A percentile compares a stretch with the other conserved stretches of the same genome.
Conservation (phyloP, 768 basidiomycete species). For the Pholiota conissans region DNA sequence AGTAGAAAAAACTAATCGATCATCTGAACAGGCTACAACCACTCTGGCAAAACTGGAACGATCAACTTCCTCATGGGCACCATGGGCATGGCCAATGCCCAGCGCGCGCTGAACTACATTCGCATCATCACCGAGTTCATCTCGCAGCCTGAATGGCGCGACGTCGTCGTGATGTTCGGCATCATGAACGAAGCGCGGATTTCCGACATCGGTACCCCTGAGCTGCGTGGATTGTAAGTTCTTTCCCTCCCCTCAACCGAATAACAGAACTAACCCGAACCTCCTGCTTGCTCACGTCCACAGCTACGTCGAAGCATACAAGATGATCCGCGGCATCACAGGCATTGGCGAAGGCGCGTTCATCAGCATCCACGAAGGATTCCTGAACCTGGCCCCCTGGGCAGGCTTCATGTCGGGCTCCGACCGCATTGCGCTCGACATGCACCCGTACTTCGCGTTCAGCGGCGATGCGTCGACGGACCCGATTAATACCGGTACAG, state of each 20-base stretch:
- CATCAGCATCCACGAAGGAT: constrained; percentile 50
- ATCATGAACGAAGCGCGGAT: constrained; percentile 64
- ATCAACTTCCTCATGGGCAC: constrained; percentile 71
- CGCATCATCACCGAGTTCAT: constrained; percentile 81
- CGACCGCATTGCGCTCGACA: constrained; percentile 40
- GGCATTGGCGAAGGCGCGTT: constrained; percentile 70
- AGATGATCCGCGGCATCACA: constrained; percentile 70
- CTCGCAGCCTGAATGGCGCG: constrained; percentile 68
- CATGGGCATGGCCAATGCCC: constrained; percentile 90
- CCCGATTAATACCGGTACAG: constrained; percentile 36
- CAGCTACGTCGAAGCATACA: constrained; percentile 60
- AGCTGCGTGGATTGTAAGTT: constrained; percentile 58
- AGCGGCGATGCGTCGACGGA: constrained; percentile 34
- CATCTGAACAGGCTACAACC: constrained; percentile 44
- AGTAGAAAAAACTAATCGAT: neutral
- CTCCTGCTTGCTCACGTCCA: neutral
- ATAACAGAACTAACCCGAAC: neutral
- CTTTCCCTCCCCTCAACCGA: constrained; percentile 12
- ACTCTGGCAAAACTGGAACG: constrained; percentile 59
- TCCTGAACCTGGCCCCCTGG: constrained; percentile 40
- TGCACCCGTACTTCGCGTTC: constrained; percentile 50
- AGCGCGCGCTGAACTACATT: constrained; percentile 78
- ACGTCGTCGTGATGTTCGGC: constrained; percentile 66
- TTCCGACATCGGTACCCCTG: constrained; percentile 51
- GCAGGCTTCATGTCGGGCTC: constrained; percentile 33